Evolutionary conservation across 2,329 filamentous ascomycete species (phyloP), one percentile per base, ranked within the genome.

Genomic region (Rugonectria rugulosa): DNA sequence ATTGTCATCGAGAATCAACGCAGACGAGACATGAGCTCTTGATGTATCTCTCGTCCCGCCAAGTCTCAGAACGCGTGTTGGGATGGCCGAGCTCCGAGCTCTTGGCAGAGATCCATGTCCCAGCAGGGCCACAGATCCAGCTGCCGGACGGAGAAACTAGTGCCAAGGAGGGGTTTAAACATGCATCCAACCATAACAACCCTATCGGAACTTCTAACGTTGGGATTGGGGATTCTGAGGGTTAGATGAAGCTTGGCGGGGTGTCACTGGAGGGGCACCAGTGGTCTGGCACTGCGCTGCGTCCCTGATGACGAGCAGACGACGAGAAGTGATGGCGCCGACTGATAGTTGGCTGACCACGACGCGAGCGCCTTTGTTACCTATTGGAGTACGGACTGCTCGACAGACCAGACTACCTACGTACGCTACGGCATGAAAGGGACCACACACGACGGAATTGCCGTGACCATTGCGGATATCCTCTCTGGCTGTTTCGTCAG

Each of bases 11-110:
- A 64, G 52, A 56, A 59, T 61, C 64, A 59, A 47, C 45, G 50
- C 54, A 54, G 57, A 63, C 54, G 64, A 67, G 64, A 57, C 57
- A 48, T 50, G 64, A 64, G 56, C 59, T 67, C 64, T 64, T 68
- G 60, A 59, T 67, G 62, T 63, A 60, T 65, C 60, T 45, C 59
- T 65, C 57, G 56, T 64, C 45, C 53, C 60, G 65, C 66, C 65
- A 68, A 68, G 66, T 67, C 52, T 38, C 24, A 57, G 65, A 61
- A 64, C 65, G 64, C 66, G 66, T 62, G 62, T 68, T 67, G 66
- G 47, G 48, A 68, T 43, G 63, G 66, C 62, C 62, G 61, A 65
- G 62, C 62, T 61, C 59, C 65, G 64, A 67, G 43, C 60, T 59
- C 65, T 68, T 68, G 65, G 64, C 65, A 53, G 51, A 54, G 64